These are phyloP conservation scores for Knufia petricola DNA, from an alignment of 2,329 filamentous ascomycete genomes.

Conservation along the genomic window DNA sequence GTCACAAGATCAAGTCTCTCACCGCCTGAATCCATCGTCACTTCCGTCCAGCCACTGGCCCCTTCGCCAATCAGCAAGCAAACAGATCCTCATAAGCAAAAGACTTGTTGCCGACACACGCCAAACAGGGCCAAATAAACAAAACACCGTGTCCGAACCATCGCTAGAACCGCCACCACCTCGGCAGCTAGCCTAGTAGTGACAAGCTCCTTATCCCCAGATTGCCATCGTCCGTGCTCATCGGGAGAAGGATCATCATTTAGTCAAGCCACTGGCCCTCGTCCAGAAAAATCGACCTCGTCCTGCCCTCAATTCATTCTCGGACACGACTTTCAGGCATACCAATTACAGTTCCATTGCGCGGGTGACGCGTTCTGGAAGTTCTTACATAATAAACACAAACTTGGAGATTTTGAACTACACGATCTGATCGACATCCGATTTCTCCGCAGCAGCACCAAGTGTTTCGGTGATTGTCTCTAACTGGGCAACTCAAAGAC, in stretches of 20 bases:
- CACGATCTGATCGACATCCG: neutral
- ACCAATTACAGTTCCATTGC: neutral
- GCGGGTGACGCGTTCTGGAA: neutral
- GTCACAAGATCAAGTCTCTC: conserved; percentile 5
- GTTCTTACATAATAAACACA: neutral
- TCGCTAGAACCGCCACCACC: neutral
- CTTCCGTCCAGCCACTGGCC: conserved; percentile 2
- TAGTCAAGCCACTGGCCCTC: neutral
- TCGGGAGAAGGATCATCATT: neutral
- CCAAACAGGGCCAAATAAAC: conserved; percentile 1
- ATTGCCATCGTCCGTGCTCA: neutral
- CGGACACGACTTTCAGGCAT: neutral
- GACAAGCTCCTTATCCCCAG: conserved; percentile 5
- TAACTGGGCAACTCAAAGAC: too few relatives aligned
- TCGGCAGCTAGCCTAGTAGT: conserved; percentile 9
- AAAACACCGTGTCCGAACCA: conserved; percentile 5
- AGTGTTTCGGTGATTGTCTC: neutral
- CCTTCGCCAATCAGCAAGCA: neutral
- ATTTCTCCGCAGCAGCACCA: conserved; percentile 1
- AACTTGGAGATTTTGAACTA: conserved; percentile 1
- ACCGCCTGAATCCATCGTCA: conserved; percentile 7
- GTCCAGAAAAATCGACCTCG: neutral
- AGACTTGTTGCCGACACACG: neutral
- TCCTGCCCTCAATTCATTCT: neutral
- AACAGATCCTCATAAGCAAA: neutral